A percentile compares a stretch with the other conserved stretches of the same genome.
These are phyloP conservation scores for Pinus tabuliformis DNA, from an alignment of 75 land plant genomes.

Conservation along the genomic window DNA sequence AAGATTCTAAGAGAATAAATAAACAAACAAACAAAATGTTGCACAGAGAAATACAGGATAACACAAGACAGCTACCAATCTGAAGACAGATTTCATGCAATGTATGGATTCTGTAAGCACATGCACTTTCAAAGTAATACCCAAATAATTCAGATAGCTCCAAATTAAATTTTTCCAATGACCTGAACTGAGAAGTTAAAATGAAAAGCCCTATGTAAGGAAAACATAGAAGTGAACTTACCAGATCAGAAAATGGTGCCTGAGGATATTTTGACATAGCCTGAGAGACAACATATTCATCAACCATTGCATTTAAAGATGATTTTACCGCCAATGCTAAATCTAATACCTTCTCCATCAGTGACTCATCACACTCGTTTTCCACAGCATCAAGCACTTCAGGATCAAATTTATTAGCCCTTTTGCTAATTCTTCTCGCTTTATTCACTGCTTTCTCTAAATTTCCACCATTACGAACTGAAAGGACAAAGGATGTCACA, in stretches of 20 bases:
- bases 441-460: conserved; percentile 45
- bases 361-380: conserved; percentile 12
- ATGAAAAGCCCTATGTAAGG: neutral
- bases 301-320: conserved; percentile 38
- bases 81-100: neutral
- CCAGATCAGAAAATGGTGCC: conserved; percentile 67
- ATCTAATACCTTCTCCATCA: conserved; percentile 36
- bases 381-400: conserved; percentile 39
- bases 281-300: conserved; percentile 48
- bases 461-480: conserved; percentile 60
- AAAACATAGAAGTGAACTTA: conserved; percentile 11
- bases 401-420: conserved; percentile 22
- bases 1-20: neutral
- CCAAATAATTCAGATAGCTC: neutral
- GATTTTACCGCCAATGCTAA: conserved; percentile 27
- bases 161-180: neutral
- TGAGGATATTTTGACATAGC: conserved; percentile 61
- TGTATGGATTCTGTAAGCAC: neutral
- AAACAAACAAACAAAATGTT: neutral
- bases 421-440: conserved; percentile 29
- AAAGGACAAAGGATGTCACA: conserved; percentile 63
- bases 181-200: neutral
- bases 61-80: too few relatives aligned
- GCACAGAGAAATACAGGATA: neutral
- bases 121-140: neutral